Evolutionary conservation across 805 yeast species (phyloP).

Genomic region (Naumovozyma dairenensis): DNA sequence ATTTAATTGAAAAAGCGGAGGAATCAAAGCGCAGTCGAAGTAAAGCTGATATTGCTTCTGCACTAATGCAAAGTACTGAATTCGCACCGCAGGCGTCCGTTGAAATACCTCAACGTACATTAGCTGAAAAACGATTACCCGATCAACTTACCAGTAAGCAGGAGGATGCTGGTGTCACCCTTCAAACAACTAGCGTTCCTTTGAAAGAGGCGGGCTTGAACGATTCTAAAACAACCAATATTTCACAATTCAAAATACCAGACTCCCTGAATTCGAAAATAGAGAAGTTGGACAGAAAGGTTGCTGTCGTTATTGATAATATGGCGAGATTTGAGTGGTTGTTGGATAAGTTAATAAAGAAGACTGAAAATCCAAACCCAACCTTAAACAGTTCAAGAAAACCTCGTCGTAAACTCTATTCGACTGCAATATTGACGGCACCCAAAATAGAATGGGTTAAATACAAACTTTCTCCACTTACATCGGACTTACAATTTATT

Average conservation of each 20-base stretch:
- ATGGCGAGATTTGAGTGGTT: constrained; percentile 18
- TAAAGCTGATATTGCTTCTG: no score
- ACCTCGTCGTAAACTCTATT: constrained; percentile 12
- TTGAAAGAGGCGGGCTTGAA: neutral
- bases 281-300: constrained; percentile 16
- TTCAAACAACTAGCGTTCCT: neutral
- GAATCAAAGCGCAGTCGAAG: no score
- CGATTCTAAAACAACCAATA: neutral
- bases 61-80: no score
- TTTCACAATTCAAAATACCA: neutral
- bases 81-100: no score
- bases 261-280: constrained; percentile 5
- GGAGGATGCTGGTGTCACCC: no score
- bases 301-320: constrained; percentile 15
- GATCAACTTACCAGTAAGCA: no score
- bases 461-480: constrained; percentile 6
- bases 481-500: constrained; percentile 8
- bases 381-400: neutral
- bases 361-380: constrained; percentile 1
- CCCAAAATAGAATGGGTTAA: constrained; percentile 19
- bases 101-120: no score
- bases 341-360: constrained; percentile 9
- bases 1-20: no score
- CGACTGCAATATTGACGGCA: constrained; percentile 16
- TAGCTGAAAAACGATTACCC: no score